These are phyloP conservation scores for Sporothrix variecibatus DNA, from an alignment of 2,329 filamentous ascomycete genomes.

Conservation along the genomic window DNA sequence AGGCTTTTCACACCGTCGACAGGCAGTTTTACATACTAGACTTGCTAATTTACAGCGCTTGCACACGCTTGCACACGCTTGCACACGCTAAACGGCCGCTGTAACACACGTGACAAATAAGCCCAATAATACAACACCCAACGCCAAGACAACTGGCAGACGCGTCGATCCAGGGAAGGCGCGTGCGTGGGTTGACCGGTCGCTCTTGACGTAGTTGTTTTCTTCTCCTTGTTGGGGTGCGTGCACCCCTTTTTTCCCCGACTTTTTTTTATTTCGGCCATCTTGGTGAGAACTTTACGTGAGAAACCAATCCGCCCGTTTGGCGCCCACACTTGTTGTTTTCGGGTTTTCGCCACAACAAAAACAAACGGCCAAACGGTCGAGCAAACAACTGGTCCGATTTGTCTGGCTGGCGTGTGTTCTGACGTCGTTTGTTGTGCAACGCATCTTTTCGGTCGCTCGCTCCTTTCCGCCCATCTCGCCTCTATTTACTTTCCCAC, in stretches of 20 bases:
- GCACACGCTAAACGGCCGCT: not conserved
- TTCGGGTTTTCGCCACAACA: conserved; percentile 11
- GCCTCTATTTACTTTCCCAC: not conserved
- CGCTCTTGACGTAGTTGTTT: conserved; percentile 21
- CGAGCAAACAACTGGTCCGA: conserved; percentile 12
- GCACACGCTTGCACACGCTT: not conserved
- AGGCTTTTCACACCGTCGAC: not conserved
- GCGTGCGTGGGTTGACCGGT: not conserved
- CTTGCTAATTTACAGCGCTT: not conserved
- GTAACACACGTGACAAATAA: conserved; percentile 1
- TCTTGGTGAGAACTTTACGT: not conserved
- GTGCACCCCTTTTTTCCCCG: not conserved
- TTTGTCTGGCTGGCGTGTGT: not conserved
- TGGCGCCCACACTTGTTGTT: conserved; percentile 10
- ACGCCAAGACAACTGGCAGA: not conserved
- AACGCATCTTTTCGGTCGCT: not conserved
- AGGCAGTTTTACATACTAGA: not conserved
- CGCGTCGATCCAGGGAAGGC: conserved; percentile 21
- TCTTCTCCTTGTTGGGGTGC: conserved; percentile 8
- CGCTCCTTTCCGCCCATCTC: no score
- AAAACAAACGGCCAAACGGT: conserved; percentile 10
- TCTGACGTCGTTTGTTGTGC: not conserved
- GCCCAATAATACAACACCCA: not conserved
- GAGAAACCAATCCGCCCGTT: not conserved
- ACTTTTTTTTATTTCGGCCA: not conserved